phyloP scores from a whole-genome alignment of 139 green algal genomes.

The Auxenochlorella protothecoides region DNA sequence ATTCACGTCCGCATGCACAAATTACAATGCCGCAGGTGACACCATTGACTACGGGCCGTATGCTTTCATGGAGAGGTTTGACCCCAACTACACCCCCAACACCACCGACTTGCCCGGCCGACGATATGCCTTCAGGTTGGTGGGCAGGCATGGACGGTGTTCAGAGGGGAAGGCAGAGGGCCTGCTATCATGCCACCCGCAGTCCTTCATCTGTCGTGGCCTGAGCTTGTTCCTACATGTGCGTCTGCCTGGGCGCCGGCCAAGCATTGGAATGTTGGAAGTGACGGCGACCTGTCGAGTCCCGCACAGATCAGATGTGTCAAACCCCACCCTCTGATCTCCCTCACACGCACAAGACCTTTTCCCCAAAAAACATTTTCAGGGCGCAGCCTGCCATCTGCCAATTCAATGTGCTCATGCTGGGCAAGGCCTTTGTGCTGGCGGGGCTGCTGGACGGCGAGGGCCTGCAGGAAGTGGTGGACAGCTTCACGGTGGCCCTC shows the following conservation, averaged over 20 bases:
- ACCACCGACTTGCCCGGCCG: conserved; percentile 61
- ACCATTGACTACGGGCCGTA: conserved; percentile 42
- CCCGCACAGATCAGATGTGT: no score
- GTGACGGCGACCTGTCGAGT: no score
- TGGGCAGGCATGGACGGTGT: background rate
- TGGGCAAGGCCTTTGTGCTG: conserved; percentile 51
- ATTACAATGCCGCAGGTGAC: no score
- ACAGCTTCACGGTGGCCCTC: conserved; percentile 38
- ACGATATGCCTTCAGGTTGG: conserved; percentile 30
- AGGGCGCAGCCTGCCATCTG: conserved; percentile 54
- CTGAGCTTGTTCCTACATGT: no score
- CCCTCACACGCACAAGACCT: no score
- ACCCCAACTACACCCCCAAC: conserved; percentile 90
- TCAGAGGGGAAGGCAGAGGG: no score
- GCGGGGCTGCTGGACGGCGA: conserved; percentile 30
- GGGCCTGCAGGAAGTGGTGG: conserved; percentile 41
- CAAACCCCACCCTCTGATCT: no score
- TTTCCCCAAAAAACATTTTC: conserved; percentile 14
- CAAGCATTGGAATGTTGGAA: no score
- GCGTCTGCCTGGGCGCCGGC: no score
- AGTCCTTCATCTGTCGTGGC: no score
- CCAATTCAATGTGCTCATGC: conserved; percentile 58
- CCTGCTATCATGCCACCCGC: no score
- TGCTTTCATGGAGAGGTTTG: conserved; percentile 81
- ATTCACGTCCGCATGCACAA: no score